phyloP scores from a whole-genome alignment of 768 basidiomycete genomes.

The Termitomyces sp. region DNA sequence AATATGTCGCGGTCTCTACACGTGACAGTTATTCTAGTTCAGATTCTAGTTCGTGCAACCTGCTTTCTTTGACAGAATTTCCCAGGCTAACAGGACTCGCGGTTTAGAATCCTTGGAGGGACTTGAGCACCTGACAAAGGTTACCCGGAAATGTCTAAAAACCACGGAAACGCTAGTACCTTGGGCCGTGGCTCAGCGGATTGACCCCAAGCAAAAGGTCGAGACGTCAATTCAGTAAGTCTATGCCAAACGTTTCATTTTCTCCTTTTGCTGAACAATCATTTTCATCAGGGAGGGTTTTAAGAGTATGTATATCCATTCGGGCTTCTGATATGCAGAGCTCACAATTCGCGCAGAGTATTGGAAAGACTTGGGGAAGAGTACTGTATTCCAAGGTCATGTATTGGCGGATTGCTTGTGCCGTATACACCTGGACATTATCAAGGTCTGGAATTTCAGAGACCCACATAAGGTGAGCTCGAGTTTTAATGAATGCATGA shows the following conservation, averaged over 20 bases:
- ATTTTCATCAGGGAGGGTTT: background rate
- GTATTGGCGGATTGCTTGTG: constrained; percentile 2
- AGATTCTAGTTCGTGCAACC: background rate
- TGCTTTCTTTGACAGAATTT: too few species aligned
- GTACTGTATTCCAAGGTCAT: background rate
- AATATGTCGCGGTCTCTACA: background rate
- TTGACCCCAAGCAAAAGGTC: background rate
- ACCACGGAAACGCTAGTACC: background rate
- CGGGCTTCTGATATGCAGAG: background rate
- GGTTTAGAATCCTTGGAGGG: background rate
- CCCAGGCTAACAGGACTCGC: background rate
- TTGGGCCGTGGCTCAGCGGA: constrained; percentile 1
- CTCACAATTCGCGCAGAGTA: background rate
- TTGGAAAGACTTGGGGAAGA: constrained; percentile 5
- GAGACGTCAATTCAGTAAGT: background rate
- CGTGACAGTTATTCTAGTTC: background rate
- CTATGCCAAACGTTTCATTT: background rate
- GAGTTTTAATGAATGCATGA: background rate
- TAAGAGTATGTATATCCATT: background rate
- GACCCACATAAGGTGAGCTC: constrained; percentile 12
- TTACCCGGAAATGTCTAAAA: background rate
- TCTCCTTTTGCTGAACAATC: background rate
- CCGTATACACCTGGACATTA: constrained; percentile 14
- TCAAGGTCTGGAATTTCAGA: constrained; percentile 20
- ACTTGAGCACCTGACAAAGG: background rate